These are phyloP conservation scores for Persicaria maculosa DNA, from an alignment of 148 eudicot genomes.

Conservation along the genomic window DNA sequence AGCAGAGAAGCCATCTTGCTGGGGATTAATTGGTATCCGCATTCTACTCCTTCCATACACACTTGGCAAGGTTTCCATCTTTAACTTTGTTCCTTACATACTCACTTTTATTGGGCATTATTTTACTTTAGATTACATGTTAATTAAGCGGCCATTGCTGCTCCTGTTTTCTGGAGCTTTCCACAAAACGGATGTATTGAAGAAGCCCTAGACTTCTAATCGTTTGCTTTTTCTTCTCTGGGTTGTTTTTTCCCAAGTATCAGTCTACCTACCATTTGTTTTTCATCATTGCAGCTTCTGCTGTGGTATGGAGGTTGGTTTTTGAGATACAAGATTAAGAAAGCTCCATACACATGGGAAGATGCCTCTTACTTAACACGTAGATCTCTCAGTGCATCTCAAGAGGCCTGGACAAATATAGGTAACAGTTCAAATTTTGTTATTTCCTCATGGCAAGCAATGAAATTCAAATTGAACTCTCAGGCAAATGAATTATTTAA, in stretches of 20 bases:
- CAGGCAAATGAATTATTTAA: neutral
- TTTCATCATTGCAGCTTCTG: conserved; percentile 43
- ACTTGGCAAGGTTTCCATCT: conserved; percentile 48
- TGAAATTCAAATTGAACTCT: neutral
- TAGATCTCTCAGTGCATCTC: conserved; percentile 55
- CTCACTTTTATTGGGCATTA: neutral
- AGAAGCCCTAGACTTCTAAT: neutral
- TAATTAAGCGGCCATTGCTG: neutral
- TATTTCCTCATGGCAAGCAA: neutral
- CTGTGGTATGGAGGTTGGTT: conserved; percentile 81
- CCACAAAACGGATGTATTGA: neutral
- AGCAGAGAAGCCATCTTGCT: conserved; percentile 83
- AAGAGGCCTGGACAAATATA: conserved; percentile 54
- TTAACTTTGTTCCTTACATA: neutral
- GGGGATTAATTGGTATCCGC: conserved; percentile 74
- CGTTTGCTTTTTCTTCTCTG: neutral
- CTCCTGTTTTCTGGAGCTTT: neutral
- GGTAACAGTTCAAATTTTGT: conserved; percentile 31
- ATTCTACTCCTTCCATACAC: conserved; percentile 82
- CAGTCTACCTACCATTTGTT: neutral
- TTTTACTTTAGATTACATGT: neutral
- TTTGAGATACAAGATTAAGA: conserved; percentile 69
- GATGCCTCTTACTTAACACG: conserved; percentile 83
- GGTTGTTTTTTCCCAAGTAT: neutral
- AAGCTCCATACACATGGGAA: conserved; percentile 81